Evolutionary conservation across 1,284 basidiomycete genomes (phyloP).

Genomic region (Phlebopus sp.): DNA sequence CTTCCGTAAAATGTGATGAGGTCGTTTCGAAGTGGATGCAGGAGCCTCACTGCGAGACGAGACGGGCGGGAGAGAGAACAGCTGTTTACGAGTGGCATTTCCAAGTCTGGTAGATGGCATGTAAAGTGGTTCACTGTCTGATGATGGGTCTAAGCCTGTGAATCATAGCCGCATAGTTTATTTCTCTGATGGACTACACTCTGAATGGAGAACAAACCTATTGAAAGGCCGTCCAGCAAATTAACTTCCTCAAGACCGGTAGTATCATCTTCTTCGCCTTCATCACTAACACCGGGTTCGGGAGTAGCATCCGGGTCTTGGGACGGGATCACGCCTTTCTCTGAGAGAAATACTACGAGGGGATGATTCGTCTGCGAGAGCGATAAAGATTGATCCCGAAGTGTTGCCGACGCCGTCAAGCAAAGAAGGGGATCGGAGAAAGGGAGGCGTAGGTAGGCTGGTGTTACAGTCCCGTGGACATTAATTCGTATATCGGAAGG

Average conservation of each 20-base stretch:
- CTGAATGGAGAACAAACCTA: constrained; percentile 38
- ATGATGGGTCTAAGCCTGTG: constrained; percentile 48
- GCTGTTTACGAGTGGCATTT: constrained; percentile 53
- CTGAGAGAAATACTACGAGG: constrained; percentile 46
- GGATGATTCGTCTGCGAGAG: constrained; percentile 51
- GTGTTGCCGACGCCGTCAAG: constrained; percentile 75
- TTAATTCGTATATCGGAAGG: constrained; percentile 5
- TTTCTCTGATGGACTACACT: background rate
- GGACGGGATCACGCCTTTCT: constrained; percentile 17
- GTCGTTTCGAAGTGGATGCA: constrained; percentile 41
- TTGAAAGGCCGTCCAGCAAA: constrained; percentile 63
- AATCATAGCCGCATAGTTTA: background rate
- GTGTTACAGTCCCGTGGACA: constrained; percentile 9
- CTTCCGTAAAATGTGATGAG: constrained; percentile 71
- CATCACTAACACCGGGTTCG: constrained; percentile 11
- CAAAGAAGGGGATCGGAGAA: constrained; percentile 74
- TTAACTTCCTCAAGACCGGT: constrained; percentile 77
- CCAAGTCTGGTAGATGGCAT: constrained; percentile 69
- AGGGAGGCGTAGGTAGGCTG: constrained; percentile 73
- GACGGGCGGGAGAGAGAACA: constrained; percentile 59
- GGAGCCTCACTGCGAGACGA: constrained; percentile 40
- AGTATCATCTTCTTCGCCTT: constrained; percentile 37
- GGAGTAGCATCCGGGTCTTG: constrained; percentile 20
- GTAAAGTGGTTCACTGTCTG: constrained; percentile 35
- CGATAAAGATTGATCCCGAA: constrained; percentile 67